Evolutionary conservation across 768 basidiomycete species (phyloP).

Genomic region (Lentinula sp.): DNA sequence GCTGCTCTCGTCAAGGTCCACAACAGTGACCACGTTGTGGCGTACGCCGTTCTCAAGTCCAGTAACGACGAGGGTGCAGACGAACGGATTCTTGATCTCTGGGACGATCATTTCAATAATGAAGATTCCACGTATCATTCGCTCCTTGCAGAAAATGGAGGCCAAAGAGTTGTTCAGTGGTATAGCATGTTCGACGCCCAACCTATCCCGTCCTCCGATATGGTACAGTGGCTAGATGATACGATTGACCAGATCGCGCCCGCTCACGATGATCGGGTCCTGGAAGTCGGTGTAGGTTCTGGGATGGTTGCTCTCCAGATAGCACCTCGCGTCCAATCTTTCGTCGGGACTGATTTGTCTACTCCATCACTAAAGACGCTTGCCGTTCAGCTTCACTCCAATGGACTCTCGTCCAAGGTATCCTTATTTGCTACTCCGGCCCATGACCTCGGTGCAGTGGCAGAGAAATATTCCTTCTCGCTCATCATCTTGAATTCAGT

Average conservation of each 20-base stretch:
- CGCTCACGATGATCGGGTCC: background rate
- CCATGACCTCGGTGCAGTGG: background rate
- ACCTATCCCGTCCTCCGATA: background rate
- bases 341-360: background rate
- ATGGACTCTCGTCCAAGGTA: background rate
- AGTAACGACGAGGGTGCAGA: background rate
- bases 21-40: background rate
- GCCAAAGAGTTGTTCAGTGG: background rate
- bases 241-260: background rate
- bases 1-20: background rate
- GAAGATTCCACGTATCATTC: background rate
- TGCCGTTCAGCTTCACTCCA: background rate
- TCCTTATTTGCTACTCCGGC: background rate
- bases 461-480: background rate
- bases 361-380: background rate
- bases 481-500: background rate
- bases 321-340: background rate
- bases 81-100: background rate
- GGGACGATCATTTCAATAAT: constrained; percentile 1
- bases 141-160: background rate
- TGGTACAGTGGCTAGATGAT: background rate
- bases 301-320: background rate
- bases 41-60: background rate
- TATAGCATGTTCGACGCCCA: background rate
- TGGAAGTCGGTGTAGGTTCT: background rate